These are phyloP conservation scores for Cucurbita moschata DNA, from an alignment of 306 rosid species.

Conservation along the genomic window DNA sequence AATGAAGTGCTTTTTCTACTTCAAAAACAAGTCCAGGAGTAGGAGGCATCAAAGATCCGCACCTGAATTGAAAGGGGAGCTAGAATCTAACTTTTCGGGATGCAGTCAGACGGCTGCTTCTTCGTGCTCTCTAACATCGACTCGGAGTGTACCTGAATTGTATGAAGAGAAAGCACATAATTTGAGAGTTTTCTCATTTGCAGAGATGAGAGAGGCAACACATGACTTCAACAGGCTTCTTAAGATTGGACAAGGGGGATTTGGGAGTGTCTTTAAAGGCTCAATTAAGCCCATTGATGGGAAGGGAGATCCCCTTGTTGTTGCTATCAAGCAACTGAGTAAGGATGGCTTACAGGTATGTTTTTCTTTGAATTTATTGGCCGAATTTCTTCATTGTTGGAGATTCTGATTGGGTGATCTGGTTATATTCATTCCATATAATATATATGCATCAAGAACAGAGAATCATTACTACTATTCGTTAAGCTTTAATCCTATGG, in stretches of 20 bases:
- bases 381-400: background rate
- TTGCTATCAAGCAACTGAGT: slow-evolving; percentile 71
- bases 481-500: background rate
- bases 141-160: slow-evolving; percentile 58
- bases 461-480: background rate
- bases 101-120: slow-evolving; percentile 33
- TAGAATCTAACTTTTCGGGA: slow-evolving; percentile 27
- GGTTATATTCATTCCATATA: background rate
- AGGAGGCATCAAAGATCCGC: slow-evolving; percentile 49
- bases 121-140: slow-evolving; percentile 32
- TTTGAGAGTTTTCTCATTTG: slow-evolving; percentile 42
- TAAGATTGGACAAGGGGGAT: slow-evolving; percentile 91
- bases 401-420: background rate
- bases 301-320: slow-evolving; percentile 31
- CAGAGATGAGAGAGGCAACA: slow-evolving; percentile 55
- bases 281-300: slow-evolving; percentile 47
- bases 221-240: slow-evolving; percentile 41
- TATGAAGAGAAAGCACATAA: slow-evolving; percentile 71
- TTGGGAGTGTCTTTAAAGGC: slow-evolving; percentile 72
- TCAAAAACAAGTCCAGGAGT: slow-evolving; percentile 30
- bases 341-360: slow-evolving; percentile 63
- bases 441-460: background rate
- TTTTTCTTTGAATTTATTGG: background rate
- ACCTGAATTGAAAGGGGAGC: slow-evolving; percentile 39
- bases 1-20: slow-evolving; percentile 69